Evolutionary conservation across 2,329 filamentous ascomycete genomes (phyloP).

Genomic region (Cordyceps fumosorosea): DNA sequence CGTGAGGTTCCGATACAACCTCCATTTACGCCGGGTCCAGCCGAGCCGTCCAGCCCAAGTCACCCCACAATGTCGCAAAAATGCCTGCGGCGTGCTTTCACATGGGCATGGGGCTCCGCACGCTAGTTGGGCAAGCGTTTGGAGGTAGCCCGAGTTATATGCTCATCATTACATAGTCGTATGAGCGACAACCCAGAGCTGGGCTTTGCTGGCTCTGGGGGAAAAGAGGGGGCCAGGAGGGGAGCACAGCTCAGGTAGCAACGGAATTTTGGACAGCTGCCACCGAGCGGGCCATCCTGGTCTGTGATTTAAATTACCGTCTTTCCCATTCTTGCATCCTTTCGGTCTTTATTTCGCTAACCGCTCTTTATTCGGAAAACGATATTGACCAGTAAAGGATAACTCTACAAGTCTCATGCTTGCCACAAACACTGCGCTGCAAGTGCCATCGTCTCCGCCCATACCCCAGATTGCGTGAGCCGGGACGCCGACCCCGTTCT

Average conservation of each 20-base stretch:
- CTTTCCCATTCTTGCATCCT: not conserved
- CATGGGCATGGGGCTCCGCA: slow-evolving; percentile 12
- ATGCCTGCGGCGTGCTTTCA: slow-evolving; percentile 8
- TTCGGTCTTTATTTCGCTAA: not conserved
- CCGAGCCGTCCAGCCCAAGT: slow-evolving; percentile 11
- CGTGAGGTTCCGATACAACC: slow-evolving; percentile 10
- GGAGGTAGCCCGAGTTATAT: slow-evolving; percentile 6
- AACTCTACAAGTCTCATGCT: not conserved
- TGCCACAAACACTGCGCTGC: not conserved
- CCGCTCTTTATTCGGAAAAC: not conserved
- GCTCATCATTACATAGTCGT: slow-evolving; percentile 10
- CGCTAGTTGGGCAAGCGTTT: slow-evolving; percentile 5
- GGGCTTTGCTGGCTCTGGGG: not conserved
- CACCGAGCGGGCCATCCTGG: not conserved
- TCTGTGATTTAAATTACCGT: not conserved
- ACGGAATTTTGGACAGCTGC: not conserved
- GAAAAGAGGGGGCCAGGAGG: not conserved
- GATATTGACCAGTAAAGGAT: not conserved
- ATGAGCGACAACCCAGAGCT: not conserved
- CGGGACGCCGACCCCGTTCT: not conserved
- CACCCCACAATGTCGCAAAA: slow-evolving; percentile 9
- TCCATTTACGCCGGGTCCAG: slow-evolving; percentile 12
- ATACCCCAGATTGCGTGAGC: slow-evolving; percentile 4
- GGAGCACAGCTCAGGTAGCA: not conserved
- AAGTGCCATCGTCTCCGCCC: not conserved